These are phyloP conservation scores for Evernia prunastri DNA, from an alignment of 495 filamentous ascomycete genomes.

Conservation along the genomic window DNA sequence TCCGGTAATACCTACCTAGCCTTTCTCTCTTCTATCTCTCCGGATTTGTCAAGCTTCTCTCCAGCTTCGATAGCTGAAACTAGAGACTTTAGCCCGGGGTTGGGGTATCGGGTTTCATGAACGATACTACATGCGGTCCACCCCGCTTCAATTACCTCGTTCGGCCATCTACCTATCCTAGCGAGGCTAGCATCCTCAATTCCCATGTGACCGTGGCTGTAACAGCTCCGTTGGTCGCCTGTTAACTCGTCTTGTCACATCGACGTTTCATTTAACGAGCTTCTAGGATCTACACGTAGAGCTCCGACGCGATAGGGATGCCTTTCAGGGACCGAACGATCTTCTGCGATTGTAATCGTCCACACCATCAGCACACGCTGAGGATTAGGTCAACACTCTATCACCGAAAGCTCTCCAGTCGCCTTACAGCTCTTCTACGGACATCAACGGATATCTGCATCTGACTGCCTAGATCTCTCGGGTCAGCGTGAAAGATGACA, in stretches of 20 bases:
- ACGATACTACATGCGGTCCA: slow-evolving; percentile 3
- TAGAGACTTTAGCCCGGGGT: too few relatives aligned
- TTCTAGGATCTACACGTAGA: neutral
- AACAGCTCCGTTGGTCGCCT: neutral
- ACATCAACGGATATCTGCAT: neutral
- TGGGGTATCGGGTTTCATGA: neutral
- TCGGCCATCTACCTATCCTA: neutral
- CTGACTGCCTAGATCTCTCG: neutral
- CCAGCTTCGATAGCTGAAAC: neutral
- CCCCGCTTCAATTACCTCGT: slow-evolving; percentile 2
- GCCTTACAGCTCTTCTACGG: slow-evolving; percentile 3
- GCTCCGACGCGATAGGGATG: neutral
- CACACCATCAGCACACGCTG: neutral
- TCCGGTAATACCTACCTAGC: neutral
- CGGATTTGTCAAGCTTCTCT: neutral
- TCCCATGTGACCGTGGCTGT: neutral
- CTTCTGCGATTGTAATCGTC: neutral
- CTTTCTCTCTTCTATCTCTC: neutral
- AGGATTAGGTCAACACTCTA: neutral
- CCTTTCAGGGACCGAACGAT: neutral
- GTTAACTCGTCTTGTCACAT: neutral
- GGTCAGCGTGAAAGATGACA: neutral
- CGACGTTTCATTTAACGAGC: neutral
- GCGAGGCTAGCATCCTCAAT: neutral
- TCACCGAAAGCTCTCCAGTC: slow-evolving; percentile 1